Percentiles rank a stretch among this genome's conserved stretches.
Evolutionary conservation across 306 rosid genomes (phyloP).

Genomic region (Castanea mollissima): DNA sequence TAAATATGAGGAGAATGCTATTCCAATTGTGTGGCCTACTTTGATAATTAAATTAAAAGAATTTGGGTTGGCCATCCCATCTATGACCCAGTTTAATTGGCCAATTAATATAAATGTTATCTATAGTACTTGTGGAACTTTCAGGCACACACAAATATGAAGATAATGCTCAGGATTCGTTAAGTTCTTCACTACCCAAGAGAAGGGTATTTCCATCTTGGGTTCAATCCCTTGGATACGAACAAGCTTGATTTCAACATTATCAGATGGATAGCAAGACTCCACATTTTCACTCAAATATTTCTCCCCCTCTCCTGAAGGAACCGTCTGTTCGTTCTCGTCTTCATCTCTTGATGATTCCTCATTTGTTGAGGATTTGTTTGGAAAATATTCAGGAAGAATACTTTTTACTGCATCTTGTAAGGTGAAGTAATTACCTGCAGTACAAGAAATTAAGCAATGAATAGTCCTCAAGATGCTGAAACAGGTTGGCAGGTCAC

Average conservation of each 20-base stretch:
- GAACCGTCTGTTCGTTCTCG: slow-evolving; percentile 29
- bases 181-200: slow-evolving; percentile 83
- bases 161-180: slow-evolving; percentile 86
- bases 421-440: slow-evolving; percentile 74
- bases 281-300: slow-evolving; percentile 31
- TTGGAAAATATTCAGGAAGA: slow-evolving; percentile 61
- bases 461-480: not conserved
- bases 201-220: slow-evolving; percentile 75
- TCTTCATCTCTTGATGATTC: slow-evolving; percentile 23
- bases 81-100: not conserved
- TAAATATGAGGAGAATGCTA: too few species aligned
- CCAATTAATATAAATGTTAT: slow-evolving; percentile 2
- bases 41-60: not conserved
- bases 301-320: slow-evolving; percentile 39
- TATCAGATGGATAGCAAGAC: slow-evolving; percentile 21
- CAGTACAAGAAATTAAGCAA: slow-evolving; percentile 20
- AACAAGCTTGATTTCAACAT: slow-evolving; percentile 60
- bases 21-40: not conserved
- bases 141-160: slow-evolving; percentile 72
- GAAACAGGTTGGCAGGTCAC: not conserved
- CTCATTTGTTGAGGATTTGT: slow-evolving; percentile 15
- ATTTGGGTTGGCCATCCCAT: not conserved
- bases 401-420: slow-evolving; percentile 70
- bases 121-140: slow-evolving; percentile 45
- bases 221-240: slow-evolving; percentile 99